Evolutionary conservation across 495 filamentous ascomycete species (phyloP).

Genomic region (Penicillium taxi): DNA sequence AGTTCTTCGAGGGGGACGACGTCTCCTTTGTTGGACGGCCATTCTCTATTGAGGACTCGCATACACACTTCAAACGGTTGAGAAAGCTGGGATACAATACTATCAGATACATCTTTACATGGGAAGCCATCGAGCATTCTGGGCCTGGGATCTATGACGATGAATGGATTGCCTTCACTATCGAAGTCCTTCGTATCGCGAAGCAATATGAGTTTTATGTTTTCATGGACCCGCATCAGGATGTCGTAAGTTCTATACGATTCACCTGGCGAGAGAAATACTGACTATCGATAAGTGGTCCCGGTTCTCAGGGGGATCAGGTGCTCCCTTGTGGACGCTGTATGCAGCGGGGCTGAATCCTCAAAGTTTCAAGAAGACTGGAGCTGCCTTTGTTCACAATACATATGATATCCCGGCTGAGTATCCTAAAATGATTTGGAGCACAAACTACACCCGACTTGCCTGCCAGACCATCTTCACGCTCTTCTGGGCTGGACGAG

Average conservation of each 20-base stretch:
- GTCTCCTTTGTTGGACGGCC: conserved; percentile 85
- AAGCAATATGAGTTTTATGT: conserved; percentile 90
- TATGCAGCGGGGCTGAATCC: conserved; percentile 92
- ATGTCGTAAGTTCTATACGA: conserved; percentile 57
- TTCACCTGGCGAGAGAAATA: not conserved
- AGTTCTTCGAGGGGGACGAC: conserved; percentile 88
- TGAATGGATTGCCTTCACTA: conserved; percentile 85
- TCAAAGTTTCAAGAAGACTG: conserved; percentile 70
- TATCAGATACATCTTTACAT: conserved; percentile 93
- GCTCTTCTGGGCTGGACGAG: conserved; percentile 83
- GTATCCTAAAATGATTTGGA: conserved; percentile 99
- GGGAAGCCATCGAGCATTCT: conserved; percentile 95
- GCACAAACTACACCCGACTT: conserved; percentile 87
- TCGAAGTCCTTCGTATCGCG: conserved; percentile 71
- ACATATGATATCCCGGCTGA: conserved; percentile 77
- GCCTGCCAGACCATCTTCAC: conserved; percentile 90
- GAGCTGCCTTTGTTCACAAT: conserved; percentile 92
- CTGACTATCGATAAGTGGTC: conserved; percentile 61
- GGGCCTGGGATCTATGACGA: conserved; percentile 95
- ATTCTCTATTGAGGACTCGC: conserved; percentile 73
- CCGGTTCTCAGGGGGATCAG: conserved; percentile 84
- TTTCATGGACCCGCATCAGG: conserved; percentile 97
- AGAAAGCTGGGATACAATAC: conserved; percentile 90
- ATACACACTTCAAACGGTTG: conserved; percentile 78
- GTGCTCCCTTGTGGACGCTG: conserved; percentile 94